Evolutionary conservation across 2,329 filamentous ascomycete species (phyloP).

Genomic region (Pseudogymnoascus sp.): DNA sequence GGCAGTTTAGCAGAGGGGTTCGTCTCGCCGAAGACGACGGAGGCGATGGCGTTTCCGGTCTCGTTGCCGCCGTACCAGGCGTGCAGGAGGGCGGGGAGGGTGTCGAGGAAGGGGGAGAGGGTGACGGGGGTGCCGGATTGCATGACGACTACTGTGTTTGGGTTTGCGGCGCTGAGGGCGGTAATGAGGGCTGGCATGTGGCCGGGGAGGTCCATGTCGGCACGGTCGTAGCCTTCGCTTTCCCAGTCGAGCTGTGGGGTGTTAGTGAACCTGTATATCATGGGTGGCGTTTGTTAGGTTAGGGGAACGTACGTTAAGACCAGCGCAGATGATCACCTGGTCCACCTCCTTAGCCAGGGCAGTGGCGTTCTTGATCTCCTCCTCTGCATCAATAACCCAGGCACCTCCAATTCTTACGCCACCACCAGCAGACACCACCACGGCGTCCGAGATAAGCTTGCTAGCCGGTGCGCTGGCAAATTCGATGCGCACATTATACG

Average conservation of each 20-base stretch:
- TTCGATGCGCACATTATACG: constrained; percentile 28
- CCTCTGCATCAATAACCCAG: constrained; percentile 48
- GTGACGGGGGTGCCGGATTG: constrained; percentile 69
- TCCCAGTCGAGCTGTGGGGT: constrained; percentile 57
- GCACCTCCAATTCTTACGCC: constrained; percentile 56
- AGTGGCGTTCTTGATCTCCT: constrained; percentile 59
- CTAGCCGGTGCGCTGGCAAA: constrained; percentile 53
- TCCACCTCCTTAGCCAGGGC: constrained; percentile 61
- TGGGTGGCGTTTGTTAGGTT: neutral
- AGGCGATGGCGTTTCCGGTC: constrained; percentile 71
- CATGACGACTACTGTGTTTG: constrained; percentile 64
- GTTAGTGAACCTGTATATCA: neutral
- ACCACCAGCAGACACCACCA: constrained; percentile 48
- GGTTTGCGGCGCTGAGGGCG: constrained; percentile 57
- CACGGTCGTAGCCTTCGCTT: constrained; percentile 69
- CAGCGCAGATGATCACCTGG: constrained; percentile 70
- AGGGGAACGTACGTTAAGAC: constrained; percentile 51
- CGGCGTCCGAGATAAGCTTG: constrained; percentile 42
- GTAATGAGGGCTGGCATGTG: constrained; percentile 62
- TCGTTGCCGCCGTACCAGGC: constrained; percentile 88
- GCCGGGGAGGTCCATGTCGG: constrained; percentile 69
- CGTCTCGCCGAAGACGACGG: constrained; percentile 65
- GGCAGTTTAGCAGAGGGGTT: constrained; percentile 72
- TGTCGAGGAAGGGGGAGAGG: constrained; percentile 56
- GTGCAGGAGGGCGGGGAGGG: constrained; percentile 54